Conservation (phyloP, 306 rosid genomes). For the Alnus rubra region DNA sequence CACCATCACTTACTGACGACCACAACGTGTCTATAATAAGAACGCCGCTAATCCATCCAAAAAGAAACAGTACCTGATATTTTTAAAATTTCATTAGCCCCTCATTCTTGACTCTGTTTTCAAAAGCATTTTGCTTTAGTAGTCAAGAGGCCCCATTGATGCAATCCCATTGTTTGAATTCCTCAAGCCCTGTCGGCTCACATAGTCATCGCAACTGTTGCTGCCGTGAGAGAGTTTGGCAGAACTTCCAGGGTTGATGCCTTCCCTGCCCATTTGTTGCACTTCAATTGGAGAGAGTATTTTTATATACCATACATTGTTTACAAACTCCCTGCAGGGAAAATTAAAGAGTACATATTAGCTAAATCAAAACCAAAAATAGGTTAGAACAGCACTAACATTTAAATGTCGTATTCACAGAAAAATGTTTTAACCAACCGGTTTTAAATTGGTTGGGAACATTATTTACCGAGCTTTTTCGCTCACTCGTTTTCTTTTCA, state of each 20-base stretch:
- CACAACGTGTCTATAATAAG: conserved; percentile 33
- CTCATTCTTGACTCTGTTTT: conserved; percentile 16
- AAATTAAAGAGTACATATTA: not conserved
- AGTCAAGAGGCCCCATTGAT: conserved; percentile 83
- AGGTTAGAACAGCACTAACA: too few relatives aligned
- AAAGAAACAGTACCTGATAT: conserved; percentile 29
- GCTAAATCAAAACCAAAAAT: too few relatives aligned
- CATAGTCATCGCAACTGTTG: conserved; percentile 63
- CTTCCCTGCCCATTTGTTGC: conserved; percentile 87
- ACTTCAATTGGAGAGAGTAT: conserved; percentile 94
- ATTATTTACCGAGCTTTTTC: too few relatives aligned
- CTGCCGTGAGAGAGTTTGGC: conserved; percentile 68
- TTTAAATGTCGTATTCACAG: too few relatives aligned
- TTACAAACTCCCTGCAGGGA: conserved; percentile 84
- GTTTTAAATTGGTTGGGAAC: too few relatives aligned
- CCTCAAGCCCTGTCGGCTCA: conserved; percentile 75
- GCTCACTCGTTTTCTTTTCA: too few relatives aligned
- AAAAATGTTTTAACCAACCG: too few relatives aligned
- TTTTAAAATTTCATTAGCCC: conserved; percentile 27
- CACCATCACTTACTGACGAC: conserved; percentile 21
- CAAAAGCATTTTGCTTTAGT: conserved; percentile 34
- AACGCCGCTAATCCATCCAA: conserved; percentile 34
- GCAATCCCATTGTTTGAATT: conserved; percentile 71
- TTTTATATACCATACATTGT: conserved; percentile 89
- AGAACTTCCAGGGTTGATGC: conserved; percentile 63